Evolutionary conservation across 73 alveolate species (phyloP).

Genomic region (Paramecium biaurelia): DNA sequence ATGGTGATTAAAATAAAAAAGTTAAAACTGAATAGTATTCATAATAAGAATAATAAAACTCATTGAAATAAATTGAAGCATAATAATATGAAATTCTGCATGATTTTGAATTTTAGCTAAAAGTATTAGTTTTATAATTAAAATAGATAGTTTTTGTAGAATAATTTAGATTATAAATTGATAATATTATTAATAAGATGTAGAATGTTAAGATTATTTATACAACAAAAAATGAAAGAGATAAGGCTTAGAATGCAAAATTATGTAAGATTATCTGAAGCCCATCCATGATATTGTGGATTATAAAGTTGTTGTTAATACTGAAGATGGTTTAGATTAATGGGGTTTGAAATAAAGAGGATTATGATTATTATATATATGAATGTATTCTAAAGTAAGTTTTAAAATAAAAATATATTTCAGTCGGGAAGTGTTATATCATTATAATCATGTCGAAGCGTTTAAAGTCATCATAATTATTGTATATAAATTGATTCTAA

Average conservation of each 20-base stretch:
- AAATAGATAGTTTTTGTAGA: too few relatives aligned
- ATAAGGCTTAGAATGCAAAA: not conserved
- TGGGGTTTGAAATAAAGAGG: not conserved
- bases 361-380: not conserved
- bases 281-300: slow-evolving; percentile 16
- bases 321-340: not conserved
- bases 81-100: not conserved
- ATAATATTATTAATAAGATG: not conserved
- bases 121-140: not conserved
- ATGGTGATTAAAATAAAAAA: not conserved
- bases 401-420: not conserved
- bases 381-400: not conserved
- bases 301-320: not conserved
- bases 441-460: slow-evolving; percentile 28
- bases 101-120: not conserved
- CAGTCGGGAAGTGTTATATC: slow-evolving; percentile 36
- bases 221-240: not conserved
- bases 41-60: not conserved
- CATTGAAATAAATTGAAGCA: not conserved
- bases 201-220: not conserved
- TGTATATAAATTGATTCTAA: not conserved
- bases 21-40: not conserved
- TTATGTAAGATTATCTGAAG: not conserved
- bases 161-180: not conserved
- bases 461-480: slow-evolving; percentile 16